Percentiles rank a stretch among this genome's conserved stretches.
phyloP scores from a whole-genome alignment of 371 early-diverging fungal species.

The Syncephalis fuscata region DNA sequence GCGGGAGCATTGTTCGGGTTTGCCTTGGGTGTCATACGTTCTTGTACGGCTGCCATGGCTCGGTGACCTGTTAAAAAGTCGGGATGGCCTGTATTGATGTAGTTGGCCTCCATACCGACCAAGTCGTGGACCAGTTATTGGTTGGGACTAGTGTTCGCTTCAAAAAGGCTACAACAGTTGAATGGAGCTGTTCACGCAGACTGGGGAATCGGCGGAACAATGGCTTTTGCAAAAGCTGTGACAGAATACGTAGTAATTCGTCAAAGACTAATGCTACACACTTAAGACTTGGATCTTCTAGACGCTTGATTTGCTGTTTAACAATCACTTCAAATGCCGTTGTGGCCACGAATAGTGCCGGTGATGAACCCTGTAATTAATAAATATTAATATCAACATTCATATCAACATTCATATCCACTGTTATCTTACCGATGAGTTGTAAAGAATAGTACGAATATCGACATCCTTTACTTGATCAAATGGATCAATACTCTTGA shows the following conservation, averaged over 20 bases:
- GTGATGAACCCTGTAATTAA: conserved; percentile 67
- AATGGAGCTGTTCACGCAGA: conserved; percentile 77
- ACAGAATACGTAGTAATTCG: conserved; percentile 86
- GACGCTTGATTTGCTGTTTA: conserved; percentile 89
- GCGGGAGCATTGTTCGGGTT: conserved; percentile 21
- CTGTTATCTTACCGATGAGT: conserved; percentile 60
- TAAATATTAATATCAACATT: background rate
- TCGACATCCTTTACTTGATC: conserved; percentile 95
- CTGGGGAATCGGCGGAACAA: conserved; percentile 91
- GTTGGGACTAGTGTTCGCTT: conserved; percentile 79
- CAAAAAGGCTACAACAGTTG: conserved; percentile 79
- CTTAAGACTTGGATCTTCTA: conserved; percentile 92
- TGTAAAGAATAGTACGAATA: conserved; percentile 95
- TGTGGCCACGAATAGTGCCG: conserved; percentile 92
- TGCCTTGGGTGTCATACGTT: conserved; percentile 52
- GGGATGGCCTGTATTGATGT: conserved; percentile 98
- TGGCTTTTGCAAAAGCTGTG: conserved; percentile 76
- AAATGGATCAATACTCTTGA: conserved; percentile 88
- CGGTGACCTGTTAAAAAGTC: conserved; percentile 95
- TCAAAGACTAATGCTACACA: conserved; percentile 90
- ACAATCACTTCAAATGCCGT: conserved; percentile 96
- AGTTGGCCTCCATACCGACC: conserved; percentile 85
- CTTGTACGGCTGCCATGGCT: conserved; percentile 85
- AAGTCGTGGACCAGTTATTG: conserved; percentile 84
- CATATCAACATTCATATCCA: background rate